These are phyloP conservation scores for Fraxinus latifolia DNA, from an alignment of 305 asterid species.

Conservation along the genomic window DNA sequence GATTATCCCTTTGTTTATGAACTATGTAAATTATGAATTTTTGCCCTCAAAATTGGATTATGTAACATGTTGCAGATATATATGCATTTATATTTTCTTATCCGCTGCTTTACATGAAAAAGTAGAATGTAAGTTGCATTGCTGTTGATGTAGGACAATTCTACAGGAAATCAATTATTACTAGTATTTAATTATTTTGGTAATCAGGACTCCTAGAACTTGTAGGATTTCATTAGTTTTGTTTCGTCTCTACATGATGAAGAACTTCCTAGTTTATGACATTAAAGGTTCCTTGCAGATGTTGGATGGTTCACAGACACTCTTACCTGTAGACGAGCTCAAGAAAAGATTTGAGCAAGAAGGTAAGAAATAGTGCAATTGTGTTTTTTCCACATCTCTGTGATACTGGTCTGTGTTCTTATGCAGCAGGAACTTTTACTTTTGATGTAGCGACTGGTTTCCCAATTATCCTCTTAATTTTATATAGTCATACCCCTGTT, in stretches of 20 bases:
- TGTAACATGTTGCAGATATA: neutral
- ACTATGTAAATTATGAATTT: neutral
- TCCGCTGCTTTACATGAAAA: neutral
- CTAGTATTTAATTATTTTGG: neutral
- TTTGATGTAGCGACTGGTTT: neutral
- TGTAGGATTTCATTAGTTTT: neutral
- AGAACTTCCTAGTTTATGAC: neutral
- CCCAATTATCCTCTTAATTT: neutral
- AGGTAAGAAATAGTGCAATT: constrained; percentile 44
- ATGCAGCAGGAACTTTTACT: neutral
- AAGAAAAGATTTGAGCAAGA: constrained; percentile 64
- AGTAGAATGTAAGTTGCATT: neutral
- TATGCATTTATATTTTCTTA: neutral
- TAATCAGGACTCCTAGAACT: neutral
- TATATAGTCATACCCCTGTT: neutral
- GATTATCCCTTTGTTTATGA: neutral
- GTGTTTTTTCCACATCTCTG: neutral
- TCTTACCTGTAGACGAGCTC: constrained; percentile 70
- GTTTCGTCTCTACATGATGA: neutral
- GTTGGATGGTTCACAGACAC: constrained; percentile 74
- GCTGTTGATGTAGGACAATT: neutral
- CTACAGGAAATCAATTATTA: neutral
- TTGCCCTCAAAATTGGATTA: neutral
- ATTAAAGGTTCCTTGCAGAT: constrained; percentile 44
- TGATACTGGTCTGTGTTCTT: neutral